Evolutionary conservation across 345 rosid genomes (phyloP), one percentile per base, ranked within the genome.

Genomic region (Camelina neglecta): DNA sequence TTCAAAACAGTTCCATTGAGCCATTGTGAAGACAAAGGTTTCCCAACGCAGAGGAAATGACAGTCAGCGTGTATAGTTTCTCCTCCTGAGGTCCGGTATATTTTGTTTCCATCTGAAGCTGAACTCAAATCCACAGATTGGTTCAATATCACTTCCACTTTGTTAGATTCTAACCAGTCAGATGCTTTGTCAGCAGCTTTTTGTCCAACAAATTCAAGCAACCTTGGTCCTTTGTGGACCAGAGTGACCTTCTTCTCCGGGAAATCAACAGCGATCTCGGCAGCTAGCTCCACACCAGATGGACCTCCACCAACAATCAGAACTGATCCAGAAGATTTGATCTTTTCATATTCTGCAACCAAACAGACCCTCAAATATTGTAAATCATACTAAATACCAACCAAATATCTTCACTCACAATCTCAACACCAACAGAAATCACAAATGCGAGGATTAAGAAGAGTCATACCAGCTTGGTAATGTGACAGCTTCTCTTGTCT

Each of bases 241-340:
- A 93, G 58, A 16, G 96, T 88, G 29, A 92, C 85, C 74, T 87
- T 81, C 85, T 91, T 93, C 49, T 81, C 85, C 0, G 97, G 97
- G 56, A 85, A 92, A 50, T 93, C 98, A 35, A 83, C 87, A 1
- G 95, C 87, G 50, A 93, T 86, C 71, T 93, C 98, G 9, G 88
- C 98, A 11, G 96, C 97, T 70, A 93, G 90, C 83, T 93, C 97
- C 26, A 93, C 97, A 45, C 97, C 98, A 33, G 92, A 79, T 0
- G 97, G 98, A 69, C 98, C 98, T 53, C 97, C 98, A 77, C 98
- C 98, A 54, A 93, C 81, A 18, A 92, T 87, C 78, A 93, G 75
- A 81, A 93, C 80, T 18, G 96, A 93, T 44, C 16, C 59, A 24
- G 97, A 89, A 51, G 97, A 72, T 72, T 79, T 81, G 15, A 93